phyloP scores from a whole-genome alignment of 495 filamentous ascomycete genomes.

The Xylaria castorea region DNA sequence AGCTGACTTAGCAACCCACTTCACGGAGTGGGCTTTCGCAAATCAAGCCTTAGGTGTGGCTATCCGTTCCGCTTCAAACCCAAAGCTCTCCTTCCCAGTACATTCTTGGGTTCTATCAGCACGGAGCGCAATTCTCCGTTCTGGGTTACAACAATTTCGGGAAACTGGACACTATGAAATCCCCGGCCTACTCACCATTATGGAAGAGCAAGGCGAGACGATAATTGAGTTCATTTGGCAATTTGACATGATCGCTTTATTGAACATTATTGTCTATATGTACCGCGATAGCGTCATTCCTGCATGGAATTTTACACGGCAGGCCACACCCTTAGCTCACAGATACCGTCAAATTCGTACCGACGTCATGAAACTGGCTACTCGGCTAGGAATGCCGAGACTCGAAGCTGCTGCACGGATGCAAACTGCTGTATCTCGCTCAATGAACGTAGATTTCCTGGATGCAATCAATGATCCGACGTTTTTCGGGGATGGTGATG shows the following conservation, averaged over 20 bases:
- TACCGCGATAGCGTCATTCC: conserved; percentile 84
- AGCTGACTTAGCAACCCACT: conserved; percentile 54
- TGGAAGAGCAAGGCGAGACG: conserved; percentile 54
- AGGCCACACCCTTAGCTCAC: conserved; percentile 64
- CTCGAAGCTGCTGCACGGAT: conserved; percentile 78
- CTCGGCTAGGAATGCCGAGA: conserved; percentile 66
- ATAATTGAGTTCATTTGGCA: conserved; percentile 65
- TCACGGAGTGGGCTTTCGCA: conserved; percentile 43
- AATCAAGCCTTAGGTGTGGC: conserved; percentile 52
- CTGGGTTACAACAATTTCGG: conserved; percentile 61
- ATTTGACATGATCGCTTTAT: conserved; percentile 74
- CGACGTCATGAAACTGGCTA: conserved; percentile 82
- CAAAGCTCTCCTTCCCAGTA: conserved; percentile 74
- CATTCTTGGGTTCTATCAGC: conserved; percentile 81
- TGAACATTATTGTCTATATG: conserved; percentile 79
- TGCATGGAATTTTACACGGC: conserved; percentile 78
- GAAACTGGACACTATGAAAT: conserved; percentile 44
- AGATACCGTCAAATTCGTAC: conserved; percentile 78
- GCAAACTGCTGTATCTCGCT: conserved; percentile 68
- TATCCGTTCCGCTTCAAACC: conserved; percentile 62
- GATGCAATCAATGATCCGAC: conserved; percentile 66
- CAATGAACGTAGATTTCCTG: conserved; percentile 71
- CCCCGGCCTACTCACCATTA: conserved; percentile 66
- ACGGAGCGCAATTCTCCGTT: conserved; percentile 72
- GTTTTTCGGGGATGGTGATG: conserved; percentile 79